phyloP scores from a whole-genome alignment of 1,284 basidiomycete genomes.

The Pyrrhoderma noxium region DNA sequence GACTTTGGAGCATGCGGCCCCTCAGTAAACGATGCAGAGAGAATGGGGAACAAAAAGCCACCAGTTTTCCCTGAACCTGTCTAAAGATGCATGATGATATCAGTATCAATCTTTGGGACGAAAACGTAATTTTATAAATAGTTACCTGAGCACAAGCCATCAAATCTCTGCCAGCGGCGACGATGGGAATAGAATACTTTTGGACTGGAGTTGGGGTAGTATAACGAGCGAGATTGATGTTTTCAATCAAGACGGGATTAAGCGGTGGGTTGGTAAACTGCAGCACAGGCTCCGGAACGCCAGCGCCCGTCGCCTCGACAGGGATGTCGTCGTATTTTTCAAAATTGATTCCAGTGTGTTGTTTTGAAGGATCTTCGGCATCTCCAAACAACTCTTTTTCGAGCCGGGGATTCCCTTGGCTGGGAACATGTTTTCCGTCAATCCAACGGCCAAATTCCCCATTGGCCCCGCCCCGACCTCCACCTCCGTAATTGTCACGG shows the following conservation, averaged over 20 bases:
- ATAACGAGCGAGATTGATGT: conserved; percentile 92
- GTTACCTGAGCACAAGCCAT: conserved; percentile 97
- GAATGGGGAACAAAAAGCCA: conserved; percentile 98
- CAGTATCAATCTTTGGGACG: neutral
- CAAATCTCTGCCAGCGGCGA: conserved; percentile 85
- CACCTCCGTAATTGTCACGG: conserved; percentile 27
- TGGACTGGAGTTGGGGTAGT: conserved; percentile 95
- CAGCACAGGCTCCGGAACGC: conserved; percentile 89
- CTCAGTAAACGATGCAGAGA: conserved; percentile 85
- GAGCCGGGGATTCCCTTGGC: conserved; percentile 74
- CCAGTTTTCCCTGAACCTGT: conserved; percentile 99
- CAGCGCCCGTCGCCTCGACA: conserved; percentile 94
- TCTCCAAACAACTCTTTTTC: conserved; percentile 98
- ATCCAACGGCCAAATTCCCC: conserved; percentile 69
- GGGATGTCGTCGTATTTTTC: conserved; percentile 99
- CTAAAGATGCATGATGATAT: conserved; percentile 33
- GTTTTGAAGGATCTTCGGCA: conserved; percentile 71
- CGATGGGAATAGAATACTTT: conserved; percentile 99
- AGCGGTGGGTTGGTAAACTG: conserved; percentile 87
- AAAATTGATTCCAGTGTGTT: conserved; percentile 98
- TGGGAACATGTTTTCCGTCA: conserved; percentile 82
- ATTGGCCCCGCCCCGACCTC: conserved; percentile 43
- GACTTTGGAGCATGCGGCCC: conserved; percentile 55
- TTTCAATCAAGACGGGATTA: conserved; percentile 90
- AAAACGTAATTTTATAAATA: too few relatives aligned